Evolutionary conservation across 768 basidiomycete species (phyloP).

Genomic region (Tylopilus vinaceipallidus): DNA sequence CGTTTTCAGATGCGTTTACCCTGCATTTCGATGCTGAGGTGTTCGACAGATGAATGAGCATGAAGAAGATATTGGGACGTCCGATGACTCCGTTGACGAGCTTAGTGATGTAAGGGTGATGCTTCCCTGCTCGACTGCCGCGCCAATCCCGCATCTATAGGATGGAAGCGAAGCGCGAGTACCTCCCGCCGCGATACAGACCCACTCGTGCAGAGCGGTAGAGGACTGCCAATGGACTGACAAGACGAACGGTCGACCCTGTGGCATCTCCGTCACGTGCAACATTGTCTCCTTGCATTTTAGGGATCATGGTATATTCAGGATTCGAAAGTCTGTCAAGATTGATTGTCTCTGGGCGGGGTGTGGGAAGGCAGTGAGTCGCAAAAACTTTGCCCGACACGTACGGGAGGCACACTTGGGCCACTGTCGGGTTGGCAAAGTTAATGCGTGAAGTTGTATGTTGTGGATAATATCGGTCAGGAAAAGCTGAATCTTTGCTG

Average conservation of each 20-base stretch:
- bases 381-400: constrained; percentile 9
- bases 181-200: not conserved
- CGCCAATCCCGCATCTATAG: not conserved
- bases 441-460: too few relatives aligned
- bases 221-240: not conserved
- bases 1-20: not conserved
- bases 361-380: accelerated
- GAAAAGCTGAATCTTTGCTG: not conserved
- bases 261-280: not conserved
- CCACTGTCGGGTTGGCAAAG: not conserved
- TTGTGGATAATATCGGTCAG: not conserved
- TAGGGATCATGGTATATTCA: not conserved
- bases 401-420: not conserved
- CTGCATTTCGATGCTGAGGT: not conserved
- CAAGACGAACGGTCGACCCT: not conserved
- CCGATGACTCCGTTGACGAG: not conserved
- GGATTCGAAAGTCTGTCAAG: accelerated
- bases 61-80: not conserved
- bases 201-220: not conserved
- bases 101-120: not conserved
- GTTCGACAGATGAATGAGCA: not conserved
- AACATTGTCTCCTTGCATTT: not conserved
- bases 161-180: not conserved
- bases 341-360: not conserved
- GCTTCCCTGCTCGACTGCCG: not conserved